These are phyloP conservation scores for Eleusine indica DNA, from an alignment of 176 grass and related monocot genomes.

Conservation along the genomic window DNA sequence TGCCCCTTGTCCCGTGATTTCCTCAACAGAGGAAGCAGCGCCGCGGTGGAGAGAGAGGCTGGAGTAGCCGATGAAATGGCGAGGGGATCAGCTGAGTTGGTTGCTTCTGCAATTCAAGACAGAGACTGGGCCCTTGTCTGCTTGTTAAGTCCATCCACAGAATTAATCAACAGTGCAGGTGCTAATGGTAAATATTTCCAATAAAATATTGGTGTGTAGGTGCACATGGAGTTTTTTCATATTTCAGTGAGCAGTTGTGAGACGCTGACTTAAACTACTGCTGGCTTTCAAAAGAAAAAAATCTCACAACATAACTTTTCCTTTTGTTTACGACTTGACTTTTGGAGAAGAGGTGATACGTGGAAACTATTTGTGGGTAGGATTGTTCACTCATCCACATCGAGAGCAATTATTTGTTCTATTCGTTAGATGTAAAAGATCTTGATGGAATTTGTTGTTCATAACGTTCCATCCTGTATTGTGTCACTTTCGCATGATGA, in stretches of 20 bases:
- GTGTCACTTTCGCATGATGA: too few relatives aligned
- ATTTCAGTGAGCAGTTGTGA: not conserved
- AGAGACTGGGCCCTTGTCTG: conserved; percentile 23
- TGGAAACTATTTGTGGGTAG: not conserved
- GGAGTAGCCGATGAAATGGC: not conserved
- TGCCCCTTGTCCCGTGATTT: not conserved
- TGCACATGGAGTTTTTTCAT: conserved; percentile 28
- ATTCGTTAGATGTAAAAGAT: not conserved
- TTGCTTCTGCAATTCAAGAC: conserved; percentile 30
- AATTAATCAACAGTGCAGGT: not conserved
- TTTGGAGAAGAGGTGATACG: not conserved
- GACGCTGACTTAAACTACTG: not conserved
- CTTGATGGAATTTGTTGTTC: not conserved
- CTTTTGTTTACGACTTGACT: conserved; percentile 3
- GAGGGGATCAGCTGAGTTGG: not conserved
- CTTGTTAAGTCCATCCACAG: not conserved
- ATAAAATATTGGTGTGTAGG: not conserved
- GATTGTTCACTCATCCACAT: not conserved
- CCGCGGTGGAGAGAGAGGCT: not conserved
- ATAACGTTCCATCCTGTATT: not conserved
- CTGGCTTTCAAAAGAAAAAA: not conserved
- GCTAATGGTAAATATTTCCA: not conserved
- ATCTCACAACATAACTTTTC: too few relatives aligned
- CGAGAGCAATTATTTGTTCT: not conserved
- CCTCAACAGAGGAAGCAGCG: not conserved